Evolutionary conservation across 163 green algal genomes (phyloP).

Genomic region (Chloromonas sp.): DNA sequence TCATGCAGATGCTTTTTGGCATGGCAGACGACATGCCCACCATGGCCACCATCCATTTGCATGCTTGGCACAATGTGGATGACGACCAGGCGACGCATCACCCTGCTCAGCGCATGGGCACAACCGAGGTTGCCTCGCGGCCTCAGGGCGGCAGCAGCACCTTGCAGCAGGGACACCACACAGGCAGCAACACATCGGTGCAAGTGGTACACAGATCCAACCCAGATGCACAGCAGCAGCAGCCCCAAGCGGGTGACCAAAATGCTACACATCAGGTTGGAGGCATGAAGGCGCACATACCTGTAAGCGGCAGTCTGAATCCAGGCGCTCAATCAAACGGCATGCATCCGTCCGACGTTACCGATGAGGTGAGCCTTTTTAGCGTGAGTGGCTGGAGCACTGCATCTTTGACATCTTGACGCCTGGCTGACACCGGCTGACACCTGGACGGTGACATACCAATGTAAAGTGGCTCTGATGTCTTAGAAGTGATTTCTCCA

Average conservation of each 20-base stretch:
- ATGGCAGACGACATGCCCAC: conserved; percentile 25
- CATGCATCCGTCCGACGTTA: too few species aligned
- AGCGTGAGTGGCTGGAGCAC: too few species aligned
- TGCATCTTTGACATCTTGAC: too few species aligned
- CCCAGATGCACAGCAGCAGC: not conserved
- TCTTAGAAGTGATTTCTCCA: too few species aligned
- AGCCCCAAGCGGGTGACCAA: not conserved
- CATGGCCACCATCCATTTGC: conserved; percentile 37
- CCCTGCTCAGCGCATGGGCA: not conserved
- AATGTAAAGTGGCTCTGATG: too few species aligned
- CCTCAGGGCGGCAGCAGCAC: not conserved
- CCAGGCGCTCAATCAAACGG: too few species aligned
- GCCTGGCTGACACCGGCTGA: too few species aligned
- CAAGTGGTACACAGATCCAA: not conserved
- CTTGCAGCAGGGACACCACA: not conserved
- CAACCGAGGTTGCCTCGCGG: not conserved
- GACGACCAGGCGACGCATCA: not conserved
- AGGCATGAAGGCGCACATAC: too few species aligned
- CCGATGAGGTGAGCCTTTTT: too few species aligned
- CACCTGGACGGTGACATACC: too few species aligned
- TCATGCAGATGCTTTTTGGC: conserved; percentile 54
- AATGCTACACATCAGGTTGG: not conserved
- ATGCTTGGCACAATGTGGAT: conserved; percentile 6
- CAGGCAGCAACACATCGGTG: not conserved
- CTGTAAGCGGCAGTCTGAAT: too few species aligned